Base-by-base conservation (phyloP, 129 eudicot genomes). In the Flaveria brownii region DNA sequence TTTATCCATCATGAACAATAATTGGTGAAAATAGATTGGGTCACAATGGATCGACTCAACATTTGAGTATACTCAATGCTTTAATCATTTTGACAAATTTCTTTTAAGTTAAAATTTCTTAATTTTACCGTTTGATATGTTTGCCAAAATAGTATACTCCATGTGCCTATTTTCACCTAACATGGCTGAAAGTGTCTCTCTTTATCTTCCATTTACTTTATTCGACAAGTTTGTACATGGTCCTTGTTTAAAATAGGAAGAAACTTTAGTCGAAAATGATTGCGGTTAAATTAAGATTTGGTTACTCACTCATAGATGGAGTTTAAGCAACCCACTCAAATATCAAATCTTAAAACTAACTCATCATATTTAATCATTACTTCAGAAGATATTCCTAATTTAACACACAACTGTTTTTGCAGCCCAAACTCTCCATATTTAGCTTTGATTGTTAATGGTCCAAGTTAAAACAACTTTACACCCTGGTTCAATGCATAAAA, bases 341-440 rank as follows among this genome's bases (percentile, higher is more conserved):
- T 18, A 70, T 62, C 62, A 71, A 70, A 78, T 70, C 82, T 71
- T 59, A 41, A 78, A 20, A 60, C 41, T 45, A 25, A 78, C 82
- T 71, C 82, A 7, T 59, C 42, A 70, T 77, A 25, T 33, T 28
- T 78, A 61, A 78, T 78, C 72, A 78, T 78, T 78, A 12, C 20
- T 26, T 42, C 43, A 47, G 71, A 62, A 61, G 72, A n/a, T 30
- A 33, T 49, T 70, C 60, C n/a, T 33, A 4, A 26, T 26, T 26
- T 26, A 26, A 26, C 28, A 26, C 2, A 26, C 2, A 26, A 26
- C 2, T 26, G 28, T 26, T 26, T 26, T 26, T 26, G 2, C 28
- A 26, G 28, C 28, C 28, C 2, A 26, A 26, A 26, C 28, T 26
- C 2, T 1, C 28, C 28, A 26, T 26, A 26, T 26, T 26, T 26